Conservation (phyloP, 805 yeast species). For the Candida ipomoeae region DNA sequence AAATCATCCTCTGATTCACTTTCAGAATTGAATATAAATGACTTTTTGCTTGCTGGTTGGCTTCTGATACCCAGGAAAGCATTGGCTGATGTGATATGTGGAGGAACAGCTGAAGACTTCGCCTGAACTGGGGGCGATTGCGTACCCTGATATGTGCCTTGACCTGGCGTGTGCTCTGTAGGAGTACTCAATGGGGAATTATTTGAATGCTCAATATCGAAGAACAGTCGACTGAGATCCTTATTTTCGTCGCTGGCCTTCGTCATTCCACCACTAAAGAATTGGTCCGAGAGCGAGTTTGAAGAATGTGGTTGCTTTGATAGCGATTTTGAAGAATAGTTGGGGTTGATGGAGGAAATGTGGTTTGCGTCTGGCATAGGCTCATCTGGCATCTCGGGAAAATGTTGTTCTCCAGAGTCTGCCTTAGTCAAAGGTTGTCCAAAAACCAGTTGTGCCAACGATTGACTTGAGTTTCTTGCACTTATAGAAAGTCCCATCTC, state of each 20-base stretch:
- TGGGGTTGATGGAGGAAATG: conserved; percentile 29
- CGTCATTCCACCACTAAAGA: conserved; percentile 28
- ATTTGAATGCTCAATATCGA: conserved; percentile 9
- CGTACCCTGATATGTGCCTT: conserved; percentile 9
- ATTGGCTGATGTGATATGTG: conserved; percentile 40
- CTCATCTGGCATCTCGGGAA: conserved; percentile 18
- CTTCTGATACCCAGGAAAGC: conserved; percentile 32
- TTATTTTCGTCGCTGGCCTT: conserved; percentile 7
- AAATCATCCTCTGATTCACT: conserved; percentile 33
- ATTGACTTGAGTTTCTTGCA: conserved; percentile 38
- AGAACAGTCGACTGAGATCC: conserved; percentile 14
- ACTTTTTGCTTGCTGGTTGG: conserved; percentile 13
- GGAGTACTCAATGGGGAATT: neutral
- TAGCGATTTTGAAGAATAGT: conserved; percentile 32
- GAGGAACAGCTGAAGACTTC: conserved; percentile 40
- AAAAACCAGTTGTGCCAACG: conserved; percentile 41
- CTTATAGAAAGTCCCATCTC: conserved; percentile 38
- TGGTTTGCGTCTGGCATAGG: conserved; percentile 27
- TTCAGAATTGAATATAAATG: conserved; percentile 38
- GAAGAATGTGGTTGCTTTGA: conserved; percentile 42
- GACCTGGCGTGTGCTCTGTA: conserved; percentile 1
- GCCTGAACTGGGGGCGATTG: conserved; percentile 24
- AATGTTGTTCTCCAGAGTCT: conserved; percentile 17
- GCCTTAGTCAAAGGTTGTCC: conserved; percentile 20
- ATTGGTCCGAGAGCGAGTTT: conserved; percentile 35